Percentiles rank a stretch among this genome's conserved stretches.
Conservation (phyloP, 768 basidiomycete species). For the Polyporus arcularius region DNA sequence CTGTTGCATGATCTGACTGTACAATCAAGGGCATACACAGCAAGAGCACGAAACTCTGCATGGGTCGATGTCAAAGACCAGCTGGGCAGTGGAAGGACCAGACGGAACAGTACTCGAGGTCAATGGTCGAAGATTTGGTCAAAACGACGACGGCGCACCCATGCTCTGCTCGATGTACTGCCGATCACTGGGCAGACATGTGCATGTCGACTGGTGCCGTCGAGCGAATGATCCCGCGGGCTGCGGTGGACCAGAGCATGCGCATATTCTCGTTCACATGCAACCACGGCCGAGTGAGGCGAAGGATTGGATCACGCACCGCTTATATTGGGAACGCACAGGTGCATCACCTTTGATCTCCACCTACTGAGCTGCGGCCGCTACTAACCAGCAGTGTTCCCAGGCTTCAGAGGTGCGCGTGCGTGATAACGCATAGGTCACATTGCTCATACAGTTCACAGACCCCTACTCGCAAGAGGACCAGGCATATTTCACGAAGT, state of each 20-base stretch:
- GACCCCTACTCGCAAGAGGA: constrained; percentile 66
- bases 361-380: background rate
- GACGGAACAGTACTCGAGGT: constrained; percentile 53
- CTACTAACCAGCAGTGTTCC: background rate
- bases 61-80: constrained; percentile 60
- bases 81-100: constrained; percentile 57
- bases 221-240: constrained; percentile 32
- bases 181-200: constrained; percentile 54
- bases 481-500: constrained; percentile 52
- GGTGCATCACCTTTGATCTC: constrained; percentile 38
- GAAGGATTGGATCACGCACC: constrained; percentile 59
- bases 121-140: constrained; percentile 54
- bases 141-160: constrained; percentile 58
- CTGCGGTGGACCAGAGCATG: constrained; percentile 46
- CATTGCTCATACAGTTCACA: constrained; percentile 13
- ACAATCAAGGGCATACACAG: constrained; percentile 64
- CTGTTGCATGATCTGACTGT: too few species aligned
- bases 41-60: constrained; percentile 63
- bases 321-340: constrained; percentile 55
- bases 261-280: constrained; percentile 46
- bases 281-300: constrained; percentile 45
- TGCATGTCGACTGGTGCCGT: constrained; percentile 59
- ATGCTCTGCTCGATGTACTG: constrained; percentile 66
- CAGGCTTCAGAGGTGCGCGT: constrained; percentile 55
- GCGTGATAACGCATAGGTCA: background rate